Conservation (phyloP, 164 flowering plant species). For the Stephania japonica region DNA sequence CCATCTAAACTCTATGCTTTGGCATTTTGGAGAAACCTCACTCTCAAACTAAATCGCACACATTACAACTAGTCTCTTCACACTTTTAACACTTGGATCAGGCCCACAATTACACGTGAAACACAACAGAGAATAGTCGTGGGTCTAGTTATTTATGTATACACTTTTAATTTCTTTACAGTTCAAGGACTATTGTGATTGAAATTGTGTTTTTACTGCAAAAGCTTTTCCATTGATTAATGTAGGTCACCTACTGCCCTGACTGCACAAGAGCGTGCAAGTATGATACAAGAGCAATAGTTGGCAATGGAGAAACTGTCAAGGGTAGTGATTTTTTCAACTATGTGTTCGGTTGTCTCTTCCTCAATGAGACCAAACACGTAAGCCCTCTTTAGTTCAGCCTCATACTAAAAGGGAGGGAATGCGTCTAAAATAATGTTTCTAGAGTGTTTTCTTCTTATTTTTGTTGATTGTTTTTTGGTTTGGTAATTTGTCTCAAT, state of each 20-base stretch:
- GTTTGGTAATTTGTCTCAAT: background rate
- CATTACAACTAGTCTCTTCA: too few relatives aligned
- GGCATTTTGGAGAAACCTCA: too few relatives aligned
- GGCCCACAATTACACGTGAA: too few relatives aligned
- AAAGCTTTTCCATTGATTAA: background rate
- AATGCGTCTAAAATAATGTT: background rate
- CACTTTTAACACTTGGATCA: too few relatives aligned
- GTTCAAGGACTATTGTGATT: background rate
- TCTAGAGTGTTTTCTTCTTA: background rate
- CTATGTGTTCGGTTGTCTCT: conserved; percentile 84
- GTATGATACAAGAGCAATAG: conserved; percentile 50
- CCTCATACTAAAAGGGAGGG: background rate
- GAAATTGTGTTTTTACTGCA: background rate
- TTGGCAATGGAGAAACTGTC: conserved; percentile 38
- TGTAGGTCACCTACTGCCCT: conserved; percentile 96
- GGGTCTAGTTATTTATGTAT: too few relatives aligned
- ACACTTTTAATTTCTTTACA: too few relatives aligned
- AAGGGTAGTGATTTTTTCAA: conserved; percentile 75
- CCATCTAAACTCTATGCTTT: too few relatives aligned
- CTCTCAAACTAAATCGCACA: too few relatives aligned
- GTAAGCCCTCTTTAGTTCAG: conserved; percentile 46
- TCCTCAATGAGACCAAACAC: conserved; percentile 64
- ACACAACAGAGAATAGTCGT: too few relatives aligned
- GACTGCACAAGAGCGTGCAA: conserved; percentile 93
- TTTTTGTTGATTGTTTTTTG: background rate